Evolutionary conservation across 768 basidiomycete genomes (phyloP).

Genomic region (Hortiboletus campestris): DNA sequence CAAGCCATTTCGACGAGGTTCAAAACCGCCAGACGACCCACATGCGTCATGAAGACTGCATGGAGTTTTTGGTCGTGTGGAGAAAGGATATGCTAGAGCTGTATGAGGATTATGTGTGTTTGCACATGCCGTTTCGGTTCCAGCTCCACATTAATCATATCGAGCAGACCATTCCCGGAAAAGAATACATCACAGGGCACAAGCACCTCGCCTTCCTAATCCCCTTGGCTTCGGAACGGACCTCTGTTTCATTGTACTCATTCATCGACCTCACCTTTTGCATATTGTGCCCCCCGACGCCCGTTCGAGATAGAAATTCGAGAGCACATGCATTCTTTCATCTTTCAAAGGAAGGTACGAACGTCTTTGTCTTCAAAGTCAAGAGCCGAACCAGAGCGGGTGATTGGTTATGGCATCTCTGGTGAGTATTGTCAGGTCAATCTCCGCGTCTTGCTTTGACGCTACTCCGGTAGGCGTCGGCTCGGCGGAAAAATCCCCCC

Average conservation of each 20-base stretch:
- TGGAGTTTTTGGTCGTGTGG: slow-evolving; percentile 87
- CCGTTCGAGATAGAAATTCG: slow-evolving; percentile 36
- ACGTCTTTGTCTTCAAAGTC: slow-evolving; percentile 83
- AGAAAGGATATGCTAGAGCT: slow-evolving; percentile 74
- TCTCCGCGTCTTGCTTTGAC: not conserved
- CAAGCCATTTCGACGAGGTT: slow-evolving; percentile 59
- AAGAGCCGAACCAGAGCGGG: slow-evolving; percentile 74
- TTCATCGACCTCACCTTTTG: slow-evolving; percentile 84
- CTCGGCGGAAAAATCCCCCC: slow-evolving; percentile 72
- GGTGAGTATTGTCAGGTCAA: slow-evolving; percentile 43
- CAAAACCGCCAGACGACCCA: slow-evolving; percentile 63
- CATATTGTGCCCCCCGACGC: slow-evolving; percentile 61
- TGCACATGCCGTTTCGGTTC: not conserved
- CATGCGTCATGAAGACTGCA: slow-evolving; percentile 64
- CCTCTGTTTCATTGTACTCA: slow-evolving; percentile 82
- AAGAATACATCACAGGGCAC: slow-evolving; percentile 64
- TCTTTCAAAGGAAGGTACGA: slow-evolving; percentile 61
- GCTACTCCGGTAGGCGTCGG: slow-evolving; percentile 48
- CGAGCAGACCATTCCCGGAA: slow-evolving; percentile 57
- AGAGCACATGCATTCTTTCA: slow-evolving; percentile 50
- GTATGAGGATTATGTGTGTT: slow-evolving; percentile 78
- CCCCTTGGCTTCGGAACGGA: slow-evolving; percentile 60
- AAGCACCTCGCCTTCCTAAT: slow-evolving; percentile 80
- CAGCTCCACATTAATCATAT: slow-evolving; percentile 3
- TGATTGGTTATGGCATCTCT: slow-evolving; percentile 91